Conservation (phyloP, 805 yeast genomes). For the Wickerhamomyces rabaulensis region DNA sequence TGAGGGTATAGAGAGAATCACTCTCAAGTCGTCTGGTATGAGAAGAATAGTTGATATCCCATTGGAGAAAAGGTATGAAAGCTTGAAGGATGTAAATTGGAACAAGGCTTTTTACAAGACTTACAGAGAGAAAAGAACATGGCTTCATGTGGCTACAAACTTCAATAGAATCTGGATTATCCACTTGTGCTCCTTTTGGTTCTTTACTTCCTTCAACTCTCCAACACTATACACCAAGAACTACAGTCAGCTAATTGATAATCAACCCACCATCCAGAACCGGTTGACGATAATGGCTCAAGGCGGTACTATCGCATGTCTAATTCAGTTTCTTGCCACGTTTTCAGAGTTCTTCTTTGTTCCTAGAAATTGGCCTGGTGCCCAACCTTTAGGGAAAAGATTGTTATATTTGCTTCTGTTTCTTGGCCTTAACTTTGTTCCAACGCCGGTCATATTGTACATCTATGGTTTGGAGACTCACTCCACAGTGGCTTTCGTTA, state of each 20-base stretch:
- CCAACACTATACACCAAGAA: slow-evolving; percentile 62
- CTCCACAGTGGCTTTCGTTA: slow-evolving; percentile 32
- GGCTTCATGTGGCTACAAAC: slow-evolving; percentile 71
- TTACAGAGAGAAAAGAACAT: slow-evolving; percentile 64
- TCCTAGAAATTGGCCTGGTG: slow-evolving; percentile 72
- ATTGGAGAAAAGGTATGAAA: slow-evolving; percentile 46
- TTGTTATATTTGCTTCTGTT: slow-evolving; percentile 37
- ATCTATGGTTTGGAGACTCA: slow-evolving; percentile 34
- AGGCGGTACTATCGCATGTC: slow-evolving; percentile 61
- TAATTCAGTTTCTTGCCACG: slow-evolving; percentile 54
- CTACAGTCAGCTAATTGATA: slow-evolving; percentile 48
- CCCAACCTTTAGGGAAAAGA: slow-evolving; percentile 50
- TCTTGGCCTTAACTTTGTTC: slow-evolving; percentile 42
- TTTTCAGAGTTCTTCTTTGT: slow-evolving; percentile 56
- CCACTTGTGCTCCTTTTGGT: slow-evolving; percentile 75
- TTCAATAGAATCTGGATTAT: slow-evolving; percentile 78
- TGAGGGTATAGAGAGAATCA: slow-evolving; percentile 60
- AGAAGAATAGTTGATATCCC: slow-evolving; percentile 46
- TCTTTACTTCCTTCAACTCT: slow-evolving; percentile 65
- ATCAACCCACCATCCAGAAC: slow-evolving; percentile 56
- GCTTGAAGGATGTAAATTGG: slow-evolving; percentile 60
- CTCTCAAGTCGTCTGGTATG: slow-evolving; percentile 34
- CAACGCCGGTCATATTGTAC: slow-evolving; percentile 47
- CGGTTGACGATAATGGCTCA: slow-evolving; percentile 54
- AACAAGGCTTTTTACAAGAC: slow-evolving; percentile 64